These are phyloP conservation scores for Cardamine occulta DNA, from an alignment of 345 rosid species.

Conservation along the genomic window DNA sequence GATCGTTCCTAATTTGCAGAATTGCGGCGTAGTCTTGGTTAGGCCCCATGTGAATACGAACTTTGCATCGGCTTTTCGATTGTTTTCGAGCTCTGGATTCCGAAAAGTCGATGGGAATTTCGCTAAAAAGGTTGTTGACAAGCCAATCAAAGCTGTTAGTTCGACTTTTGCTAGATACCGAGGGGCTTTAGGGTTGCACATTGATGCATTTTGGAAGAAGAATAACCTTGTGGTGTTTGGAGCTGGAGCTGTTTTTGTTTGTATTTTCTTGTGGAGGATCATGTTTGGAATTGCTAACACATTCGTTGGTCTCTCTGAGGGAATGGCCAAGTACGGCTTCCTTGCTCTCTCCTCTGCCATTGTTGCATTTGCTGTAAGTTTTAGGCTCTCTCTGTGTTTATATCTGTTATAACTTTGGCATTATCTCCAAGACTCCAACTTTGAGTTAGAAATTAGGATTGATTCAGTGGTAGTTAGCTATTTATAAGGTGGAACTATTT, in stretches of 20 bases:
- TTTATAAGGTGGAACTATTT: background rate
- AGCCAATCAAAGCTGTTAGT: slow-evolving; percentile 55
- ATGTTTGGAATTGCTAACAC: slow-evolving; percentile 90
- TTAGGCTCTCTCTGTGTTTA: background rate
- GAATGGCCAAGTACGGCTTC: slow-evolving; percentile 91
- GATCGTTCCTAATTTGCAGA: slow-evolving; percentile 17
- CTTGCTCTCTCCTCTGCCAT: slow-evolving; percentile 91
- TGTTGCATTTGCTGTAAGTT: slow-evolving; percentile 83
- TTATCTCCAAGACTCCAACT: background rate
- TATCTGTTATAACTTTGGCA: background rate
- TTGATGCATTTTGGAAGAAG: slow-evolving; percentile 79
- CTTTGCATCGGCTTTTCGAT: slow-evolving; percentile 50
- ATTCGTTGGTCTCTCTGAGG: slow-evolving; percentile 83
- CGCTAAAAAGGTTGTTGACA: slow-evolving; percentile 56
- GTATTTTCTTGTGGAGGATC: slow-evolving; percentile 81
- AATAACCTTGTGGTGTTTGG: slow-evolving; percentile 68
- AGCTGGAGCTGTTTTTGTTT: slow-evolving; percentile 64
- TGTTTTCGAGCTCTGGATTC: slow-evolving; percentile 51
- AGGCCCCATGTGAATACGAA: slow-evolving; percentile 34
- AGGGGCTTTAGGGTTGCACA: slow-evolving; percentile 72
- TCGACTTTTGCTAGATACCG: slow-evolving; percentile 65
- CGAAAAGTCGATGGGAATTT: slow-evolving; percentile 49
- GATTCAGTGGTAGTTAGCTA: slow-evolving; percentile 2
- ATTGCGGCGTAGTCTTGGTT: slow-evolving; percentile 17
- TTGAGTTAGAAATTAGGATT: slow-evolving; percentile 11